Evolutionary conservation across 2,329 filamentous ascomycete genomes (phyloP).

Genomic region (Monilinia vaccinii-corymbosi): DNA sequence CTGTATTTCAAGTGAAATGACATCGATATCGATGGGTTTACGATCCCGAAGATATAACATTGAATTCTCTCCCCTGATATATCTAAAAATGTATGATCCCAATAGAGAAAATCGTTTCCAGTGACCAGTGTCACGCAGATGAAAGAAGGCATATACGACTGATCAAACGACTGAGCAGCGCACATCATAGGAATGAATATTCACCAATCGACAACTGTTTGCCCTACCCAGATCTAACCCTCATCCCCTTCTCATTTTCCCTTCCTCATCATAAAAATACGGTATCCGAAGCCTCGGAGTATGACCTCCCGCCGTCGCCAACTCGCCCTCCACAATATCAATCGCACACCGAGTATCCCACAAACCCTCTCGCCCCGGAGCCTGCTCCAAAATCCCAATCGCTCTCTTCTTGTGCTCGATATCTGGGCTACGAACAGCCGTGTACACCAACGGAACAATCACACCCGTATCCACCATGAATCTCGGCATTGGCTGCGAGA

Average conservation of each 20-base stretch:
- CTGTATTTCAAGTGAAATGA: not conserved
- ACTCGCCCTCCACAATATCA: slow-evolving; percentile 13
- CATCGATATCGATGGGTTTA: not conserved
- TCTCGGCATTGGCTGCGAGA: not conserved
- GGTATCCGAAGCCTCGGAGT: not conserved
- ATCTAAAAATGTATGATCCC: not conserved
- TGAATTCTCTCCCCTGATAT: not conserved
- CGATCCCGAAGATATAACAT: not conserved
- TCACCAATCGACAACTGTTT: no score
- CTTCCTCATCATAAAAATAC: not conserved
- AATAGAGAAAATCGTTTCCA: not conserved
- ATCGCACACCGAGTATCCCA: slow-evolving; percentile 24
- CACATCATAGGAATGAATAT: not conserved
- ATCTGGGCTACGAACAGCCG: slow-evolving; percentile 15
- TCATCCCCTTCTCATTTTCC: not conserved
- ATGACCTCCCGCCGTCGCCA: not conserved
- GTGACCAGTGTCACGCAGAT: not conserved
- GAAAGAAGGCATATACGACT: not conserved
- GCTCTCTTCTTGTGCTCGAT: slow-evolving; percentile 15
- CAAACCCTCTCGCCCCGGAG: slow-evolving; percentile 24
- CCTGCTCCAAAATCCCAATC: slow-evolving; percentile 16
- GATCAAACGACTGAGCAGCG: no score
- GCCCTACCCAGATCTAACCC: no score
- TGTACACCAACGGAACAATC: slow-evolving; percentile 24
- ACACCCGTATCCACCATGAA: slow-evolving; percentile 15